Evolutionary conservation across 495 filamentous ascomycete species (phyloP), one percentile per base, ranked within the genome.

Genomic region (Pseudevernia furfuracea): DNA sequence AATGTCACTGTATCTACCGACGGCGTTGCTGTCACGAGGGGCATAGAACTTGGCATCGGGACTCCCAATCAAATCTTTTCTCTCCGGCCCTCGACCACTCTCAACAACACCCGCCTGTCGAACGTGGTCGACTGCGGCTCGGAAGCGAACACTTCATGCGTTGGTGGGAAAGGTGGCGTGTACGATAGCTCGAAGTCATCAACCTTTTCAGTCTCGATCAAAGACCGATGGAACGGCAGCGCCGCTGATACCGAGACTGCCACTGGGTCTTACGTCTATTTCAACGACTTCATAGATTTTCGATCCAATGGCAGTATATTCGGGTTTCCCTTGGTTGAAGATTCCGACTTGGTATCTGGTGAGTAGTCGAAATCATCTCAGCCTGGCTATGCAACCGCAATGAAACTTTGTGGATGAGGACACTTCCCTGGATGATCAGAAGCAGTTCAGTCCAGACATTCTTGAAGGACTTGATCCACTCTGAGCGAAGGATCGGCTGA

Each of bases 151-250:
- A 61, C 41, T 28, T 61, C 59, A 17, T 61, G 59, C 59, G 59
- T 61, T 12, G 59, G 59, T 46, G 59, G 59, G 5, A 61, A 61
- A 44, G 59, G 59, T 9, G 39, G 59, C 21, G 59, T 61, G 14
- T 61, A 46, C 37, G 41, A 61, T 61, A 61, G 59, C 46, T 61
- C 59, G 23, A 61, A 49, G 41, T 61, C 59, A 21, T 61, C 59
- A 15, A 61, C 37, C 41, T 61, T 49, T 37, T 38, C 46, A 6
- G 59, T 49, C 25, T 61, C 59, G 38, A 44, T 61, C 21, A 61
- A 61, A 41, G 46, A 61, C 17, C 59, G 39, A 49, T 61, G 59
- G 59, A 61, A 61, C 25, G 59, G 52, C 12, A 56, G 52, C 25
- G 52, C 23, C 19, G 52, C 52, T 14, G 52, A 56, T 56, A 56